Evolutionary conservation across 805 yeast genomes (phyloP), one percentile per base, ranked within the genome.

Genomic region (Schizosaccharomyces osmophilus): DNA sequence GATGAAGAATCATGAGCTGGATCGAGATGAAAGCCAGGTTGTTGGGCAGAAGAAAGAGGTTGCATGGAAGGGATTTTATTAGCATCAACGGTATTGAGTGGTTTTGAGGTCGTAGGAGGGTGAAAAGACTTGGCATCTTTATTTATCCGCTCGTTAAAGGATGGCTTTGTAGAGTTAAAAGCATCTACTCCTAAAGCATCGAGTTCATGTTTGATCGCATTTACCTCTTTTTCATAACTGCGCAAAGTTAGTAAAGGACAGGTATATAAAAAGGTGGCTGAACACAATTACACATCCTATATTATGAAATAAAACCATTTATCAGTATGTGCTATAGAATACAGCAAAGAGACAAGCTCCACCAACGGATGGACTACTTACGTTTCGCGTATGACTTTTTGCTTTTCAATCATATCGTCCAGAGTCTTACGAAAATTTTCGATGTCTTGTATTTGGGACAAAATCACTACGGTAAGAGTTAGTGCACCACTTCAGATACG

Each of bases 361-460:
- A 19, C 26, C 13, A 22, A 11, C 13, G 41, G 22, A 31, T 1
- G 2, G 41, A 11, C 17, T 36, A 59, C 65, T 22, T 63, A 65
- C 59, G 89, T 88, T 69, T 90, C 97, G 74, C 90, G 89, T 79
- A 93, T 85, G 70, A 87, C 86, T 67, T 95, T 79, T 75, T 90
- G 97, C 48, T 95, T 90, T 79, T 84, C 80, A 72, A 90, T 97
- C 68, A 90, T 79, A 70, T 93, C 97, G 69, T 83, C 88, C 36
- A 90, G 95, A 11, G 95, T 87, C 69, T 88, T 94, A 68, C 96
- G 81, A 63, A 90, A 88, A 71, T 86, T 95, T 70, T 88, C 89
- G 80, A 90, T 82, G 72, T 93, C 98, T 61, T 83, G 85, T 62
- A 87, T 83, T 73, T 90, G 97, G 13, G 51, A 29, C 19, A n/a